Evolutionary conservation across 352 stramenopile genomes (phyloP), one percentile per base, ranked within the genome.

Genomic region (Globisporangium rhizosaccharum): DNA sequence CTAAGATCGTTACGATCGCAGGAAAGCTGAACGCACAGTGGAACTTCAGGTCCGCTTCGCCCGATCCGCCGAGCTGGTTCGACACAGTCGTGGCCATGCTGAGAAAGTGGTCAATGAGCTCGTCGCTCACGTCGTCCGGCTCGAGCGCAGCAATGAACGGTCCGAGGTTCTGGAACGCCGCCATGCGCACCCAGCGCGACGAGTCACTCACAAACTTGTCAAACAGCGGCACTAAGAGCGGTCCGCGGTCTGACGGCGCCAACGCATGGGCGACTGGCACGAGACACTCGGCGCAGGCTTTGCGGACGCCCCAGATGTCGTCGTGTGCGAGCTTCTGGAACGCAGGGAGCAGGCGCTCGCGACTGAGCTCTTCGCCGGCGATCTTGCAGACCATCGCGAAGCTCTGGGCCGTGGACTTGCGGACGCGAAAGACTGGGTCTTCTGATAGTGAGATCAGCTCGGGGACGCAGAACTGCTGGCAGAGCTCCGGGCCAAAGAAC

Each of bases 231-330:
- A 96, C 84, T n/a, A 98, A 66, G 33, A 87, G 66, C 25, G 80
- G 67, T 0, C 90, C 82, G 30, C 95, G 78, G 41, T 93, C 77
- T 3, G 76, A 57, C 1, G 76, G 71, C n/a, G 81, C 72, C 11
- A 97, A 60, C 7, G 85, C 82, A 63, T 97, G 80, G 5, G 92
- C 75, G 18, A 98, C 85, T 53, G 80, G 77, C 20, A 96, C 88
- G 23, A 98, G 64, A 46, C 76, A 93, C 73, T 98, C 92, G 1
- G 90, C 92, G 59, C 91, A 98, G 2, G 91, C 88, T 66, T 97
- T 97, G 6, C 92, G 87, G 23, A 98, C 92, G 33, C 89, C 85
- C 73, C 94, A 98, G 52, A 98, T 97, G 63, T 98, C 91, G 69
- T 98, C 94, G 18, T 84, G 85, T n/a, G 85, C 87, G 0, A 98